Evolutionary conservation across 345 rosid genomes (phyloP).

Genomic region (Streptanthus diversifolius): DNA sequence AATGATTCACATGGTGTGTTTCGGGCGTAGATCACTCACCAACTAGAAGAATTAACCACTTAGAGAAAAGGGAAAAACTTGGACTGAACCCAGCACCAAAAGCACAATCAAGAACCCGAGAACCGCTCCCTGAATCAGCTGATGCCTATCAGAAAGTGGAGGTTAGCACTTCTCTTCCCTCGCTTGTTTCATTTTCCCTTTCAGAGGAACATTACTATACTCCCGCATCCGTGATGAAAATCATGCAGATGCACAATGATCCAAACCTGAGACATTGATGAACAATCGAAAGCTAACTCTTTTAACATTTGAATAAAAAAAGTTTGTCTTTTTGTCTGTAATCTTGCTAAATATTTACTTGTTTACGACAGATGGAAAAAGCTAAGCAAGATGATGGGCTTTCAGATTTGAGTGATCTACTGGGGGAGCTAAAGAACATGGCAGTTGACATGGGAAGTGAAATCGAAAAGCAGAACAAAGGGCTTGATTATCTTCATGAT

Average conservation of each 20-base stretch:
- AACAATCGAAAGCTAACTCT: background rate
- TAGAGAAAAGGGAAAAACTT: constrained; percentile 81
- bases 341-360: background rate
- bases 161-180: constrained; percentile 43
- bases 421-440: constrained; percentile 85
- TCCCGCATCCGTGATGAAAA: background rate
- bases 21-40: constrained; percentile 49
- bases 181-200: background rate
- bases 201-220: background rate
- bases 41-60: constrained; percentile 52
- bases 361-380: constrained; percentile 57
- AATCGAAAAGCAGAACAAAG: constrained; percentile 69
- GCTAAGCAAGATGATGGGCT: constrained; percentile 86
- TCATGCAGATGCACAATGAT: background rate
- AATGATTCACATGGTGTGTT: background rate
- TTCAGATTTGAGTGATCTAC: constrained; percentile 66
- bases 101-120: constrained; percentile 41
- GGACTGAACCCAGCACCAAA: constrained; percentile 60
- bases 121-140: constrained; percentile 52
- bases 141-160: constrained; percentile 73
- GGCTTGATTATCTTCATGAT: constrained; percentile 56
- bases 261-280: background rate
- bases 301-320: background rate
- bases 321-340: background rate
- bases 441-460: constrained; percentile 92